Conservation (phyloP, 805 yeast genomes). For the Teunomyces gatunensis region DNA sequence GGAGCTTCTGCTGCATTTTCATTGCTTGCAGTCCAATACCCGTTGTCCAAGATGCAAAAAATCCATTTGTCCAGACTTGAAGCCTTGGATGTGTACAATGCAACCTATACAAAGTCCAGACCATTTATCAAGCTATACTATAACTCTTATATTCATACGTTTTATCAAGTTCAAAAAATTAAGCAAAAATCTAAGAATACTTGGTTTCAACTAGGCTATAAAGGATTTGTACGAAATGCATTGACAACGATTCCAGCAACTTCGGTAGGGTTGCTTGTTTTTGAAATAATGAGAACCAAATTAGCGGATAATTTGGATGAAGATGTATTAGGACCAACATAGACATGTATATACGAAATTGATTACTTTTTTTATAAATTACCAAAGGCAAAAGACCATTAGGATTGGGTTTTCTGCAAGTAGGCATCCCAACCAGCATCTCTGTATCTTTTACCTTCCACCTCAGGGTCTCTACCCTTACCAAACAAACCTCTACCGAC, state of each 20-base stretch:
- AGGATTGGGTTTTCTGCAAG: conserved; percentile 31
- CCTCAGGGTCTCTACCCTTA: conserved; percentile 86
- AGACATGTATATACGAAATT: conserved; percentile 1
- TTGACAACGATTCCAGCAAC: conserved; percentile 83
- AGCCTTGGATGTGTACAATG: conserved; percentile 65
- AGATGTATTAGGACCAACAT: conserved; percentile 6
- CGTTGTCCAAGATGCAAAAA: conserved; percentile 74
- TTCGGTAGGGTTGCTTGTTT: conserved; percentile 76
- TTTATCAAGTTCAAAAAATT: conserved; percentile 54
- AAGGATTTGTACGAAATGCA: conserved; percentile 73
- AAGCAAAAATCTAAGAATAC: conserved; percentile 52
- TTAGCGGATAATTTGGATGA: conserved; percentile 32
- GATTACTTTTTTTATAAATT: not conserved
- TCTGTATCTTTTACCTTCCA: conserved; percentile 84
- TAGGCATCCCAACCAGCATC: conserved; percentile 97
- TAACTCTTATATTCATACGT: conserved; percentile 75
- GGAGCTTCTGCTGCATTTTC: conserved; percentile 86
- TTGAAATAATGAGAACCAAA: conserved; percentile 71
- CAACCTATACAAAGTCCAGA: conserved; percentile 19
- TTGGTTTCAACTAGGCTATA: conserved; percentile 69
- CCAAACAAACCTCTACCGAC: conserved; percentile 98
- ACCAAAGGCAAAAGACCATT: not conserved
- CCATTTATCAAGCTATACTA: conserved; percentile 55
- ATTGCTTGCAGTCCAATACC: conserved; percentile 77
- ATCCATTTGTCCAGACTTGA: conserved; percentile 78